A percentile compares a stretch with the other conserved stretches of the same genome.
Evolutionary conservation across 495 filamentous ascomycete genomes (phyloP).

Genomic region (Daldinia bambusicola): DNA sequence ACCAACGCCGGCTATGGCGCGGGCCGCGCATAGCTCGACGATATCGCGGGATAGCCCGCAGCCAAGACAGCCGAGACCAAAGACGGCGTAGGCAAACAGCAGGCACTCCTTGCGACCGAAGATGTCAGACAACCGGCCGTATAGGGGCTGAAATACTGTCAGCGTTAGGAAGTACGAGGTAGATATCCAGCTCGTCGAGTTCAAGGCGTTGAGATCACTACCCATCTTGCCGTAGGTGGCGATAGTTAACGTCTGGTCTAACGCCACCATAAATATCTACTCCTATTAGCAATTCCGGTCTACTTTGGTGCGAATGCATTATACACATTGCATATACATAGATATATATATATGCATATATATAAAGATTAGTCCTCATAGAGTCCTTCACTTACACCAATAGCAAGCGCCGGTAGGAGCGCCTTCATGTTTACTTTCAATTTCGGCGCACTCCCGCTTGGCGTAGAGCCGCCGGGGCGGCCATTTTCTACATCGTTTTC

Average conservation of each 20-base stretch:
- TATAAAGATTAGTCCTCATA: background rate
- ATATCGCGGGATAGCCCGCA: conserved; percentile 80
- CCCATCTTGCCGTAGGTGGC: conserved; percentile 84
- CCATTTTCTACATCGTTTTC: conserved; percentile 40
- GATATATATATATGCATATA: too few relatives aligned
- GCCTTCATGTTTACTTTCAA: conserved; percentile 58
- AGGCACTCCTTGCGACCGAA: conserved; percentile 83
- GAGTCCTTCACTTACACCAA: conserved; percentile 60
- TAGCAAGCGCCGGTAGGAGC: conserved; percentile 66
- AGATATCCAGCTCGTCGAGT: conserved; percentile 85
- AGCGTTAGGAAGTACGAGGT: conserved; percentile 83
- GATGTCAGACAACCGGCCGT: conserved; percentile 82
- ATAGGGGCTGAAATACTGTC: conserved; percentile 81
- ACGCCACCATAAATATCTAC: conserved; percentile 74
- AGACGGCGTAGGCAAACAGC: conserved; percentile 77
- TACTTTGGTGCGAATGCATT: background rate
- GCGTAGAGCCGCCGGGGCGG: background rate
- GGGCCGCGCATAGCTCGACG: conserved; percentile 73
- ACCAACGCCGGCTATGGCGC: conserved; percentile 73
- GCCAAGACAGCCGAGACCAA: conserved; percentile 76
- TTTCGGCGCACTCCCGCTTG: conserved; percentile 30
- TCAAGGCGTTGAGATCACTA: conserved; percentile 79
- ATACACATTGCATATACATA: too few relatives aligned
- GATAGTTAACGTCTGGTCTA: conserved; percentile 86
- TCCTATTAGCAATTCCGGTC: background rate